A percentile compares a stretch with the other conserved stretches of the same genome.
Evolutionary conservation across 116 monocot species (phyloP).

Genomic region (Phalaenopsis hybrid): DNA sequence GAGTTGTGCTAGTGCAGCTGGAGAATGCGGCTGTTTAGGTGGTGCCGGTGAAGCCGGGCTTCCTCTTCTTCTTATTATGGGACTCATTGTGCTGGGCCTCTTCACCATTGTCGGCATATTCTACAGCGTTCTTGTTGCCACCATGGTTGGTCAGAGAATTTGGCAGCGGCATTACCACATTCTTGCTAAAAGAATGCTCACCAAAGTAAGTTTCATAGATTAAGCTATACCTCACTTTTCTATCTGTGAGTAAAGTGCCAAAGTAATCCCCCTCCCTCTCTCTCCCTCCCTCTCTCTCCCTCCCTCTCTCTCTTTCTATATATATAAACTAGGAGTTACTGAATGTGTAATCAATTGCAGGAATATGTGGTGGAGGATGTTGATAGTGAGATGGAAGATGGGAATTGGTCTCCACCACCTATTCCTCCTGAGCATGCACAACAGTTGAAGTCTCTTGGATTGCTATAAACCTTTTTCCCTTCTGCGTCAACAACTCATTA

Average conservation of each 20-base stretch:
- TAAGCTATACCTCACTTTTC: not conserved
- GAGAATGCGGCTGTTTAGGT: constrained; percentile 91
- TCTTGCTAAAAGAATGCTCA: constrained; percentile 93
- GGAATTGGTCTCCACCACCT: constrained; percentile 37
- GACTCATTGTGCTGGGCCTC: constrained; percentile 73
- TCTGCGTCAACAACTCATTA: not conserved
- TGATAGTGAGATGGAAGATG: constrained; percentile 27
- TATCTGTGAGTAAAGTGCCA: not conserved
- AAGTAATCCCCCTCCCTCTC: too few species aligned
- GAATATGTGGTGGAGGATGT: constrained; percentile 60
- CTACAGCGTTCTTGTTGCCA: constrained; percentile 95
- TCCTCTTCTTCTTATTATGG: constrained; percentile 83
- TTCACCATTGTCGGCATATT: constrained; percentile 98
- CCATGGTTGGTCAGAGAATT: constrained; percentile 97
- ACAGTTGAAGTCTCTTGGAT: constrained; percentile 52
- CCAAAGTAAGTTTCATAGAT: constrained; percentile 52
- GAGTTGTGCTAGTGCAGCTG: constrained; percentile 71
- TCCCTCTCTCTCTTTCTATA: not conserved
- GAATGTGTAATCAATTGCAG: constrained; percentile 12
- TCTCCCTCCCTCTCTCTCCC: not conserved
- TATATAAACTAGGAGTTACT: not conserved
- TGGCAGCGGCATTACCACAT: constrained; percentile 99
- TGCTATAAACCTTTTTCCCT: constrained; percentile 16
- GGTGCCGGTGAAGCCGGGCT: constrained; percentile 95
- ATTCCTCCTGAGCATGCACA: constrained; percentile 48